Evolutionary conservation across 2,329 filamentous ascomycete genomes (phyloP).

Genomic region (Diaporthe citri): DNA sequence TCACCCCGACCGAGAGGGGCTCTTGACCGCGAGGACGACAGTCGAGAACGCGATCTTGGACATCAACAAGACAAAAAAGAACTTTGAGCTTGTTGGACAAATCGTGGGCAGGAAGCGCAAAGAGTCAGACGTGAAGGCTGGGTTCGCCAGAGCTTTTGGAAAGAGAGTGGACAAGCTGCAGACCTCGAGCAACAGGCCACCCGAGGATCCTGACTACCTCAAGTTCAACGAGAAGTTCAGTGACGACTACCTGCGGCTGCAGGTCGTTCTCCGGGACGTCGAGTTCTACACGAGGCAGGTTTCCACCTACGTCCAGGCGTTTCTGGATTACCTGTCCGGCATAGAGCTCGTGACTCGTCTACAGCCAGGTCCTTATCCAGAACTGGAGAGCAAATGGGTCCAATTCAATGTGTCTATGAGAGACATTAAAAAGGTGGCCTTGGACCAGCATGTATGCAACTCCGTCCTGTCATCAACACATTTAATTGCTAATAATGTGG

Average conservation of each 20-base stretch:
- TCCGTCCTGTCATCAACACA: neutral
- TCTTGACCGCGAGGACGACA: slow-evolving; percentile 66
- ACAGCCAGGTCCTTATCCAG: slow-evolving; percentile 79
- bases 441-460: slow-evolving; percentile 83
- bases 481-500: slow-evolving; percentile 44
- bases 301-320: slow-evolving; percentile 82
- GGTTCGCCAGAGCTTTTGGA: slow-evolving; percentile 89
- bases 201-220: slow-evolving; percentile 86
- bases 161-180: slow-evolving; percentile 88
- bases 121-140: slow-evolving; percentile 87
- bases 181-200: slow-evolving; percentile 69
- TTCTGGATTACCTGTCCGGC: slow-evolving; percentile 82
- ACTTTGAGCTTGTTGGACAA: slow-evolving; percentile 91
- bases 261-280: slow-evolving; percentile 93
- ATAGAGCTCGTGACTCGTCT: slow-evolving; percentile 85
- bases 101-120: slow-evolving; percentile 89
- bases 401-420: slow-evolving; percentile 89
- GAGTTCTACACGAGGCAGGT: slow-evolving; percentile 90
- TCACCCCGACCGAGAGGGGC: slow-evolving; percentile 82
- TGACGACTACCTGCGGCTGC: slow-evolving; percentile 91
- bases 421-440: slow-evolving; percentile 84
- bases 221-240: slow-evolving; percentile 88
- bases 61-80: slow-evolving; percentile 96
- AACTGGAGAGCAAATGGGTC: slow-evolving; percentile 94
- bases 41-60: slow-evolving; percentile 79